Conservation (phyloP, 768 basidiomycete genomes). For the Pleurotus citrinopileatus region DNA sequence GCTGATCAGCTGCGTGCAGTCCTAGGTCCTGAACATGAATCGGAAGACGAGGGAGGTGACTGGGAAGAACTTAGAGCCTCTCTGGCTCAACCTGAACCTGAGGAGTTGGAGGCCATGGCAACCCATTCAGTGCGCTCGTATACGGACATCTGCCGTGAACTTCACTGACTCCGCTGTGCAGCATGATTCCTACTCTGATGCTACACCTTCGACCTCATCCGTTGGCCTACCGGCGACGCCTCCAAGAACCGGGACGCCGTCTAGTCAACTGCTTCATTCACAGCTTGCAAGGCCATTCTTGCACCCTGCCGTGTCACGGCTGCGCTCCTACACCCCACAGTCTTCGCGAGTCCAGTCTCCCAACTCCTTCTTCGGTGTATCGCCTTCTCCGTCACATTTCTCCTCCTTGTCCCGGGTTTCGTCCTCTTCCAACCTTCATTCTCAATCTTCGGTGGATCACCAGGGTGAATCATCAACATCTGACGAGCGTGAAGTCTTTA, state of each 20-base stretch:
- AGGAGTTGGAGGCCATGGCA: constrained; percentile 21
- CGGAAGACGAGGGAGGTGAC: constrained; percentile 36
- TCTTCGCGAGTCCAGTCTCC: constrained; percentile 39
- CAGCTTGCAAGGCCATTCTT: constrained; percentile 56
- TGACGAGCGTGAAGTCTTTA: constrained; percentile 59
- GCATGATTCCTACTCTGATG: constrained; percentile 33
- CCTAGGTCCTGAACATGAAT: constrained; percentile 58
- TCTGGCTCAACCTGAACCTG: constrained; percentile 35
- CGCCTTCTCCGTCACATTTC: constrained; percentile 62
- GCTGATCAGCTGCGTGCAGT: constrained; percentile 68
- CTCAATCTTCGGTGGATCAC: constrained; percentile 22
- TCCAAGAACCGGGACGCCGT: constrained; percentile 36
- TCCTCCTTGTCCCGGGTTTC: constrained; percentile 70
- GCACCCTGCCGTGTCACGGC: constrained; percentile 75
- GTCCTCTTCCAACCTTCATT: constrained; percentile 50
- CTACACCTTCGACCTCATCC: constrained; percentile 36
- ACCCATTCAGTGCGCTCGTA: constrained; percentile 25
- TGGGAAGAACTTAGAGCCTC: constrained; percentile 43
- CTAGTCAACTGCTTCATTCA: constrained; percentile 25
- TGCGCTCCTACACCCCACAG: constrained; percentile 65
- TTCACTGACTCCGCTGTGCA: constrained; percentile 17
- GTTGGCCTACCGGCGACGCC: constrained; percentile 32
- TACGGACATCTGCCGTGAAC: neutral
- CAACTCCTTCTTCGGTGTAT: constrained; percentile 39
- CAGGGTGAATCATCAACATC: constrained; percentile 15